Base-by-base conservation (phyloP, 1,284 basidiomycete genomes). In the Bjerkandera adusta region DNA sequence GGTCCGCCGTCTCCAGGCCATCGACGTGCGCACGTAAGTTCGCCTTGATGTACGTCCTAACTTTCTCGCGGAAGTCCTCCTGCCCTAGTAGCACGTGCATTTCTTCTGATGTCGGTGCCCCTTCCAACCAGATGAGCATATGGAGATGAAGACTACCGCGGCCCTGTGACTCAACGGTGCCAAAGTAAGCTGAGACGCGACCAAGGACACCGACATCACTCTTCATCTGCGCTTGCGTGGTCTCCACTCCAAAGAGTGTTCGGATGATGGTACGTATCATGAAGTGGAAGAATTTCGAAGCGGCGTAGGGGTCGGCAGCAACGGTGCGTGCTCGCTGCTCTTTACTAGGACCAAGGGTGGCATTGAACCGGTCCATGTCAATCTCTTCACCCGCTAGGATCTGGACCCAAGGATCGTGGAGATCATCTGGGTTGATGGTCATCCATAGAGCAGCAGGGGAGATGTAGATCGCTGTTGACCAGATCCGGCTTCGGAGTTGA, bases 211-310 rank as follows among this genome's bases (percentile, higher is more conserved):
- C 62, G n/a, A 34, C 42, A 2, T 44, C 29, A n/a, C 33, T 47
- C 3, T 51, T 43, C 6, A 68, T 50, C 27, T 45, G 37, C n/a
- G 10, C 16, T 34, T 3, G 7, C 6, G 3, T 44, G 12, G 55
- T 52, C n/a, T 60, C 34, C 1, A 75, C 53, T 0, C 66, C 65
- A 44, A 75, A 67, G 0, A 76, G 29, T 0, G 35, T 58, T 12
- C 64, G 53, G 0, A 74, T 41, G 0, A 74, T 56, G 0, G 54
- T 50, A 0, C 53, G n/a, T 3, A 75, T 67, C 0, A 68, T 57
- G 37, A 70, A 67, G 34, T 73, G 62, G 46, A 69, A 75, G 46
- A 67, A 75, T 34, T 67, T 56, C 0, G 67, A 62, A 0, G 68
- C 58, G 0, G 68, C 67, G 49, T 58, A 73, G 10, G 68, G 68